phyloP scores from a whole-genome alignment of 495 filamentous ascomycete species.

The Aspergillus panamensis region DNA sequence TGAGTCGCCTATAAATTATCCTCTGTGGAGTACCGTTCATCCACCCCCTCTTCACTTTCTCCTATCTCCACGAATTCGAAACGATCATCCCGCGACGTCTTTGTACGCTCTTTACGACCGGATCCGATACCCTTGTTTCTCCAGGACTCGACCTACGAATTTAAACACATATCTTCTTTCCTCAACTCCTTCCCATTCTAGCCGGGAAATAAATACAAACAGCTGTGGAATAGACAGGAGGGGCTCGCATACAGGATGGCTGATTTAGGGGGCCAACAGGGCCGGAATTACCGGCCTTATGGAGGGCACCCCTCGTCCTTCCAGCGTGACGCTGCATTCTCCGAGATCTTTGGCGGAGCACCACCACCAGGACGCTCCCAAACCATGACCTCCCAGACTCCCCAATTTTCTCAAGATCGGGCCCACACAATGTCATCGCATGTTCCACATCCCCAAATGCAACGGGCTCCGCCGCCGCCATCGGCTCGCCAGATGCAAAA shows the following conservation, averaged over 20 bases:
- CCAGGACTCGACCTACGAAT: slow-evolving; percentile 9
- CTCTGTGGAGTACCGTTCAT: slow-evolving; percentile 23
- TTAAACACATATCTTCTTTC: background rate
- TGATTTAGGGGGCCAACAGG: slow-evolving; percentile 73
- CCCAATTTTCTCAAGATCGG: slow-evolving; percentile 58
- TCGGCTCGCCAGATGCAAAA: slow-evolving; percentile 52
- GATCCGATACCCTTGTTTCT: slow-evolving; percentile 28
- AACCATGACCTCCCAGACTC: slow-evolving; percentile 72
- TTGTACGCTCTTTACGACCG: slow-evolving; percentile 41
- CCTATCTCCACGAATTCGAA: slow-evolving; percentile 36
- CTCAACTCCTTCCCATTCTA: slow-evolving; percentile 7
- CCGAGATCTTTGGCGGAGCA: slow-evolving; percentile 89
- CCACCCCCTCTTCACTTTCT: slow-evolving; percentile 19
- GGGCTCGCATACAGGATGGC: slow-evolving; percentile 56
- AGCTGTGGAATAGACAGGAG: background rate
- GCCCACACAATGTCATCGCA: slow-evolving; percentile 84
- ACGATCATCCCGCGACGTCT: slow-evolving; percentile 37
- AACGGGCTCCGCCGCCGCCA: slow-evolving; percentile 52
- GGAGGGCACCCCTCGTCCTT: slow-evolving; percentile 60
- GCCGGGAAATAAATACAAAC: slow-evolving; percentile 3
- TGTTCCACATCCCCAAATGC: slow-evolving; percentile 46
- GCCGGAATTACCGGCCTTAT: slow-evolving; percentile 66
- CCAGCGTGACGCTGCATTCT: slow-evolving; percentile 92
- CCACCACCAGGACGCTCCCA: slow-evolving; percentile 84
- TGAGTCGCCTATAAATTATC: slow-evolving; percentile 22